Percentiles rank a stretch among this genome's conserved stretches.
Evolutionary conservation across 345 rosid genomes (phyloP).

Genomic region (Boechera divaricarpa): DNA sequence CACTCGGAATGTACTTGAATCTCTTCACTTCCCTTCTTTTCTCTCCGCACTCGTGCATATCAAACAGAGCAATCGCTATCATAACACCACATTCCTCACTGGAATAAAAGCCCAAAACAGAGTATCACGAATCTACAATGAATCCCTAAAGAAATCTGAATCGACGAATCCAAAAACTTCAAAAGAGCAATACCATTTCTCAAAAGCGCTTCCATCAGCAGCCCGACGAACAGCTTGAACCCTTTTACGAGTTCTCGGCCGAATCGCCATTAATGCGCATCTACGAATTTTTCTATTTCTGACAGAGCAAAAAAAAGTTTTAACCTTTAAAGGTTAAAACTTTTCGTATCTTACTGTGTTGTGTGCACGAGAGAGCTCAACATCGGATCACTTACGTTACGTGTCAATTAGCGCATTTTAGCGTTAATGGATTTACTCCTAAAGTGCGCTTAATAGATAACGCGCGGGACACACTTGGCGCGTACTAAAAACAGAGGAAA

Average conservation of each 20-base stretch:
- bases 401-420: slow-evolving; percentile 30
- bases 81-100: slow-evolving; percentile 62
- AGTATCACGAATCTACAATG: slow-evolving; percentile 22
- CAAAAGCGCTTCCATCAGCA: slow-evolving; percentile 80
- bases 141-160: slow-evolving; percentile 1
- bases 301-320: slow-evolving; percentile 4
- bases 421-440: neutral
- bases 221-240: slow-evolving; percentile 74
- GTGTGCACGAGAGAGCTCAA: slow-evolving; percentile 1
- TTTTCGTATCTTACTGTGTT: neutral
- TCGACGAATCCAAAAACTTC: neutral
- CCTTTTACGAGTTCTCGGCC: slow-evolving; percentile 66
- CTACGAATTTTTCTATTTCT: slow-evolving; percentile 25
- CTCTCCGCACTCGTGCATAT: slow-evolving; percentile 73
- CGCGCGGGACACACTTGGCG: slow-evolving; percentile 42
- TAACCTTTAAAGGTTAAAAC: neutral
- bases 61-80: slow-evolving; percentile 70
- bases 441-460: slow-evolving; percentile 17
- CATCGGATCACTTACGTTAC: slow-evolving; percentile 15
- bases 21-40: slow-evolving; percentile 58
- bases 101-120: slow-evolving; percentile 32
- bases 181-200: slow-evolving; percentile 59
- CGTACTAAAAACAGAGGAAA: slow-evolving; percentile 6
- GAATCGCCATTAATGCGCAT: slow-evolving; percentile 60
- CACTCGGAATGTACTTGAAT: slow-evolving; percentile 59